Conservation (phyloP, 2,329 filamentous ascomycete species). For the Neonectria coccinea region DNA sequence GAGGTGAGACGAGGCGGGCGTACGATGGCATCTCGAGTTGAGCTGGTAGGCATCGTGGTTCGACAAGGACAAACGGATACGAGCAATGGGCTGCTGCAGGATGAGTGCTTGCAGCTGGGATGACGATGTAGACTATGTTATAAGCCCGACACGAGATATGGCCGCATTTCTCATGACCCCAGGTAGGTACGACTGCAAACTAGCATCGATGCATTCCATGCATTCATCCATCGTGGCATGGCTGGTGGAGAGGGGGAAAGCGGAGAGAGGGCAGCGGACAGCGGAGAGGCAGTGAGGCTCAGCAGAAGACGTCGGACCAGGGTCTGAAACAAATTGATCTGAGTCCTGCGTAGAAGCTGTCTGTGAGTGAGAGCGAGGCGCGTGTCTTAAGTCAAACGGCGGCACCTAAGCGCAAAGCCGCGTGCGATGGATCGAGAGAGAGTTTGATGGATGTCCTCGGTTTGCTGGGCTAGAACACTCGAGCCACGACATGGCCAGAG, state of each 20-base stretch:
- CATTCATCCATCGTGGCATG: not conserved
- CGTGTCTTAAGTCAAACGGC: conserved; percentile 6
- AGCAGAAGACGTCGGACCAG: conserved; percentile 13
- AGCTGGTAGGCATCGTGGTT: conserved; percentile 3
- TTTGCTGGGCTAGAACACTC: conserved; percentile 3
- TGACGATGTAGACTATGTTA: not conserved
- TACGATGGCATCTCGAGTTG: not conserved
- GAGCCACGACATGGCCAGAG: conserved; percentile 36
- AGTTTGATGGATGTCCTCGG: no score
- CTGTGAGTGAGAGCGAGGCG: not conserved
- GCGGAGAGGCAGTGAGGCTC: conserved; percentile 21
- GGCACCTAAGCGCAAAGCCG: conserved; percentile 26
- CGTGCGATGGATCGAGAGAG: not conserved
- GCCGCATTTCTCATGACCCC: conserved; percentile 20
- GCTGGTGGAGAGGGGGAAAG: not conserved
- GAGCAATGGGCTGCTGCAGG: conserved; percentile 21
- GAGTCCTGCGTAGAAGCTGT: no score
- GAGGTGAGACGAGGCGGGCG: not conserved
- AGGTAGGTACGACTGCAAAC: conserved; percentile 3
- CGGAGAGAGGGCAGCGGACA: not conserved
- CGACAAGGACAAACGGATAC: conserved; percentile 18
- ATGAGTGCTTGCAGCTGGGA: conserved; percentile 27
- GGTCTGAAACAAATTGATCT: conserved; percentile 16
- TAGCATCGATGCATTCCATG: not conserved
- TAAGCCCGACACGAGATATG: conserved; percentile 8